Conservation (phyloP, 176 grass and related monocot species). For the Aechmea fasciata region DNA sequence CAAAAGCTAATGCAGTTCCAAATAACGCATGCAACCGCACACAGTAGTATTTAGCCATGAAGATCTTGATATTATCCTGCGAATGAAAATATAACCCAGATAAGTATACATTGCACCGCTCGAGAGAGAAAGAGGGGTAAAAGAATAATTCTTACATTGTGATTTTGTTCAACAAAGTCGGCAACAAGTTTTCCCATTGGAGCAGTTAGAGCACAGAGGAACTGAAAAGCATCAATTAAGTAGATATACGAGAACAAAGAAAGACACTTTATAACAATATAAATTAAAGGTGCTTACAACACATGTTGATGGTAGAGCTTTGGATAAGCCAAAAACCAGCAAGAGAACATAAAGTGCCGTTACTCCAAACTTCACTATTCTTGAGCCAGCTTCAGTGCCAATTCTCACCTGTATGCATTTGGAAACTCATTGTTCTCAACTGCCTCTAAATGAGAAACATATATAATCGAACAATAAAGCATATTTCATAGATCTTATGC, state of each 20-base stretch:
- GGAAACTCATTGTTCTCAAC: not conserved
- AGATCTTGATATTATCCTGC: slow-evolving; percentile 82
- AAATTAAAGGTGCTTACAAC: slow-evolving; percentile 31
- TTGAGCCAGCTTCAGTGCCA: slow-evolving; percentile 49
- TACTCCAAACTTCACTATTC: slow-evolving; percentile 39
- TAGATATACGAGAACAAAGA: not conserved
- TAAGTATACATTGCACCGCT: slow-evolving; percentile 3
- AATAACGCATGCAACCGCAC: slow-evolving; percentile 74
- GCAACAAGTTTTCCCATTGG: slow-evolving; percentile 56
- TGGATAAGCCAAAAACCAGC: slow-evolving; percentile 37
- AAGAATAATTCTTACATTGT: slow-evolving; percentile 32
- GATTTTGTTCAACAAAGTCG: slow-evolving; percentile 60
- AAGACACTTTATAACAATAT: slow-evolving; percentile 1
- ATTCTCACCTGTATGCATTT: slow-evolving; percentile 56
- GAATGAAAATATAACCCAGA: slow-evolving; percentile 11
- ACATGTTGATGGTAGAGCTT: slow-evolving; percentile 55
- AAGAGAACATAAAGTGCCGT: slow-evolving; percentile 47
- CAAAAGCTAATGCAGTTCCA: slow-evolving; percentile 64
- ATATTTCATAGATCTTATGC: not conserved
- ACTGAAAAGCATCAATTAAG: slow-evolving; percentile 25
- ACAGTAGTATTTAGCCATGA: slow-evolving; percentile 93
- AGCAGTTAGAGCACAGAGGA: slow-evolving; percentile 47
- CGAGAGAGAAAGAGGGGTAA: not conserved
- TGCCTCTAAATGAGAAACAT: not conserved
- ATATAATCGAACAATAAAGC: not conserved